Base-by-base conservation (phyloP, 2,329 filamentous ascomycete species). In the Zarea fungicola region DNA sequence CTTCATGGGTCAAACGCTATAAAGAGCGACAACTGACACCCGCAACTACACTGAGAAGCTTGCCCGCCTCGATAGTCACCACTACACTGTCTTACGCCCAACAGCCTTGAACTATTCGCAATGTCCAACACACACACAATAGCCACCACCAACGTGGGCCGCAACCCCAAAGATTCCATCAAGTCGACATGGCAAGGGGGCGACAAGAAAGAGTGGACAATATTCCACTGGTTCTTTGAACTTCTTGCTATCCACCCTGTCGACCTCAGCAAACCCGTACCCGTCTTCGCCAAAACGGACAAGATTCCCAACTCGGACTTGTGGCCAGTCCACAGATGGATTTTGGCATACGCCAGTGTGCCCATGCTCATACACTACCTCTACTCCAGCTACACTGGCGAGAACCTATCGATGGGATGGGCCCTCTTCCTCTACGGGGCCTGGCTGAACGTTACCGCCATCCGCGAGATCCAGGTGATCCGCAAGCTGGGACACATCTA, bases 251-350 rank as follows among this genome's bases (percentile, higher is more conserved):
- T 60, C 7, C 57, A 68, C 32, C 61, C 58, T 1, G 19, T 50
- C 4, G 39, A 50, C 10, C 58, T 65, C 26, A 54, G 67, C 29
- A 56, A 61, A 18, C 55, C 62, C 1, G 56, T 69, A 0, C 71
- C 70, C 1, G 59, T 69, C 2, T 66, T 71, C 55, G 29, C 57
- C 8, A 74, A 74, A 55, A 56, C 56, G 1, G 70, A 73, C 21
- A 66, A 66, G 31, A 57, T 73, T n/a, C 70, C 69, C 1, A 62
- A 66, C 43, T 46, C 71, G 8, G 54, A 64, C 0, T 59, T 69
- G n/a, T 62, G 52, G 51, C 58, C 62, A n/a, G 51, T 60, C 10
- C 66, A 72, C 51, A 52, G 59, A 9, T 74, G 69, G 68, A 62
- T 73, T 1, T 39, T 73, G 1, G 51, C 60, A 3, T 65, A 73